A percentile compares a stretch with the other conserved stretches of the same genome.
phyloP scores from a whole-genome alignment of 1,139 yeast genomes.

The Pneumocystis murina region DNA sequence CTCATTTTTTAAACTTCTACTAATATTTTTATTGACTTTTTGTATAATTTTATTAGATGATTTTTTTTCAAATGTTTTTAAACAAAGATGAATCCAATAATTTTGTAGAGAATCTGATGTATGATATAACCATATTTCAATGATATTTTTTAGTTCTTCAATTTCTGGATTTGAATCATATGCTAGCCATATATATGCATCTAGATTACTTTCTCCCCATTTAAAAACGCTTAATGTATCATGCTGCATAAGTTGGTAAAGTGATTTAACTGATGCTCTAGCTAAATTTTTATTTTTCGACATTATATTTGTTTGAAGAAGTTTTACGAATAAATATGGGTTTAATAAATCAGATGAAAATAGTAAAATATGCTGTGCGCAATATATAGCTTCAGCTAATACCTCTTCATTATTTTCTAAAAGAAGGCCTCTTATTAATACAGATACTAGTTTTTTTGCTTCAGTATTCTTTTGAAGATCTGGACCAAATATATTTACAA shows the following conservation, averaged over 20 bases:
- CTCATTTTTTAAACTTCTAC: constrained; percentile 23
- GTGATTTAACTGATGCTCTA: constrained; percentile 25
- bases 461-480: constrained; percentile 26
- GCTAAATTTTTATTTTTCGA: constrained; percentile 23
- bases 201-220: constrained; percentile 6
- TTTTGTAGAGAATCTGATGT: constrained; percentile 21
- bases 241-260: constrained; percentile 21
- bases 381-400: constrained; percentile 24
- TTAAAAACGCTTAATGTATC: background rate
- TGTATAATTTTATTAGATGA: constrained; percentile 15
- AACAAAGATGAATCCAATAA: constrained; percentile 27
- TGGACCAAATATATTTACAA: constrained; percentile 39
- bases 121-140: constrained; percentile 26
- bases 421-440: constrained; percentile 12
- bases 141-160: constrained; percentile 19
- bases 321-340: constrained; percentile 19
- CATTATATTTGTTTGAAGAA: constrained; percentile 18
- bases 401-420: constrained; percentile 17
- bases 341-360: constrained; percentile 23
- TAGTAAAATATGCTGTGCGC: constrained; percentile 20
- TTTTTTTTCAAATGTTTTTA: constrained; percentile 22
- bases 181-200: constrained; percentile 4
- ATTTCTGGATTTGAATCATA: background rate
- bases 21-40: constrained; percentile 24
- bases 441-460: constrained; percentile 16